A percentile compares a stretch with the other conserved stretches of the same genome.
Evolutionary conservation across 129 eudicot species (phyloP).

Genomic region (Saposhnikovia divaricata): DNA sequence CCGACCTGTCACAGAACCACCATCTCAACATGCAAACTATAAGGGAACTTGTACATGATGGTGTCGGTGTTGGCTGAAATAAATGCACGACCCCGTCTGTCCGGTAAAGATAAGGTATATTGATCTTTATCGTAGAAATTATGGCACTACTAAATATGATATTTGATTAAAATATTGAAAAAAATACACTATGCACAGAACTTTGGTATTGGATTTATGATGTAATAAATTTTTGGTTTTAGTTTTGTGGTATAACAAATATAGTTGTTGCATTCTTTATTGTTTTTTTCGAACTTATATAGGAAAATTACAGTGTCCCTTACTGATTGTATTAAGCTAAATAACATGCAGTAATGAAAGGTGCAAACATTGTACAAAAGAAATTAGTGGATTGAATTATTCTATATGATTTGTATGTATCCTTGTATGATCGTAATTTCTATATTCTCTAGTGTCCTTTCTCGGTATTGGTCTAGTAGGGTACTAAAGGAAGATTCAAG

Average conservation of each 20-base stretch:
- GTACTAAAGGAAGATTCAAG: background rate
- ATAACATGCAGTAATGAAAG: background rate
- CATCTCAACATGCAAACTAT: too few relatives aligned
- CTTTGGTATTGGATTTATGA: background rate
- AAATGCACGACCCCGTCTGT: too few relatives aligned
- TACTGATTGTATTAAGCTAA: background rate
- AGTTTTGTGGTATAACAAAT: background rate
- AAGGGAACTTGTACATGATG: too few relatives aligned
- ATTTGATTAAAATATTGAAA: background rate
- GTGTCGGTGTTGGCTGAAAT: too few relatives aligned
- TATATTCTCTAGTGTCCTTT: background rate
- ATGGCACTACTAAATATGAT: too few relatives aligned
- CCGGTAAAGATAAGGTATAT: too few relatives aligned
- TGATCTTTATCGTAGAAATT: too few relatives aligned
- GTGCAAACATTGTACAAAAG: background rate
- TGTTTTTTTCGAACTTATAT: background rate
- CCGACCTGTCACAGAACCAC: too few relatives aligned
- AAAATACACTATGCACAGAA: background rate
- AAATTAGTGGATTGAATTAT: background rate
- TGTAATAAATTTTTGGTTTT: background rate
- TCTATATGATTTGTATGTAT: background rate
- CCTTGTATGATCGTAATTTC: background rate
- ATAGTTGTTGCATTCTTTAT: background rate
- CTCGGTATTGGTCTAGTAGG: background rate
- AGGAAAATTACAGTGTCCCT: background rate